These are phyloP conservation scores for Retiboletus flavoniger DNA, from an alignment of 1,284 basidiomycete genomes.

Conservation along the genomic window DNA sequence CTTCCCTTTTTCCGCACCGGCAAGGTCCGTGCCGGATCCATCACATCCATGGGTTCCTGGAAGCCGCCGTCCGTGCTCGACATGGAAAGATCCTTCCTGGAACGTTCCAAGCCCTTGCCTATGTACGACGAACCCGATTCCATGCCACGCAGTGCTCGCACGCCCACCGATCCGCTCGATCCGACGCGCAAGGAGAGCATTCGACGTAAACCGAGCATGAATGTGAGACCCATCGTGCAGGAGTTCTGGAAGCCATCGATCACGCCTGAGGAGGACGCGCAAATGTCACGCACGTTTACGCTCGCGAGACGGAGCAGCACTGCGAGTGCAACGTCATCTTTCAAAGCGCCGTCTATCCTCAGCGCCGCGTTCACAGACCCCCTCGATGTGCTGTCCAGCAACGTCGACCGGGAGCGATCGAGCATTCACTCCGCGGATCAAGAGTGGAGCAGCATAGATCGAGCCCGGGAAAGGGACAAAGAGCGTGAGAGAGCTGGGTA, in stretches of 20 bases:
- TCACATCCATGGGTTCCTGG: constrained; percentile 30
- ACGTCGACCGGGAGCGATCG: constrained; percentile 29
- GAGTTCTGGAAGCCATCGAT: constrained; percentile 47
- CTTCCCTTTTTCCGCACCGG: constrained; percentile 16
- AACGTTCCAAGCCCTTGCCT: constrained; percentile 22
- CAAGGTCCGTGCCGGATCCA: constrained; percentile 31
- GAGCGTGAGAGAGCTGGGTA: constrained; percentile 19
- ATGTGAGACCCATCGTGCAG: constrained; percentile 25
- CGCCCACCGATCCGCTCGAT: constrained; percentile 26
- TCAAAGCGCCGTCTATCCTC: constrained; percentile 32
- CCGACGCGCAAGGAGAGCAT: constrained; percentile 27
- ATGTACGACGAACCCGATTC: constrained; percentile 30
- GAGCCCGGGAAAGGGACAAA: constrained; percentile 25
- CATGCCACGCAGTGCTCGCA: constrained; percentile 19
- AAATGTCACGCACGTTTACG: constrained; percentile 35
- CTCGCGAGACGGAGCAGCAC: constrained; percentile 40
- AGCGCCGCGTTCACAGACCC: constrained; percentile 32
- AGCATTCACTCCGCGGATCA: constrained; percentile 28
- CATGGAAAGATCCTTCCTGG: constrained; percentile 20
- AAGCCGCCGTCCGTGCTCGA: constrained; percentile 30
- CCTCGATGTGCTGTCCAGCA: constrained; percentile 18
- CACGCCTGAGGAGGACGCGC: constrained; percentile 43
- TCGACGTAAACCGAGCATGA: constrained; percentile 33
- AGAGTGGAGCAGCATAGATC: constrained; percentile 28
- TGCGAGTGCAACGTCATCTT: constrained; percentile 38